phyloP scores from a whole-genome alignment of 2,329 filamentous ascomycete genomes.

The Neodidymelliopsis sp. region DNA sequence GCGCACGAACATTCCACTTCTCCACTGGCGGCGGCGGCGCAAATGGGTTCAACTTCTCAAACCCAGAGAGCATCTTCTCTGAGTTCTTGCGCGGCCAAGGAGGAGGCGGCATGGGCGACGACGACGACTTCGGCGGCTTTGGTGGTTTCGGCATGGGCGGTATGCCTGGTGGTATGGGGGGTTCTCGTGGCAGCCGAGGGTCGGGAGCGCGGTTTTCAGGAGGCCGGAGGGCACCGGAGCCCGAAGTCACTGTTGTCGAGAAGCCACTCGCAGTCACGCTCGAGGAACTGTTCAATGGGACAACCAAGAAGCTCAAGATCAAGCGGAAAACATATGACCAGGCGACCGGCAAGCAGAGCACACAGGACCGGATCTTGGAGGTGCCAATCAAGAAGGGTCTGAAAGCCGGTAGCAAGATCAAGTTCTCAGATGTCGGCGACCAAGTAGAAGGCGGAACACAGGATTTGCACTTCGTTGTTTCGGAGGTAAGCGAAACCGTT shows the following conservation, averaged over 20 bases:
- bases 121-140: constrained; percentile 58
- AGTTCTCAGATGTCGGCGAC: constrained; percentile 96
- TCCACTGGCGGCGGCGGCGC: constrained; percentile 63
- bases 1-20: constrained; percentile 70
- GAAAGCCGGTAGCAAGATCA: constrained; percentile 98
- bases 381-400: constrained; percentile 95
- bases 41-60: constrained; percentile 80
- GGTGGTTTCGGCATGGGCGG: constrained; percentile 52
- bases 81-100: constrained; percentile 75
- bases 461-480: constrained; percentile 92
- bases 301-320: constrained; percentile 97
- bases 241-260: constrained; percentile 91
- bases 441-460: constrained; percentile 96
- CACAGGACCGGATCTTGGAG: constrained; percentile 88
- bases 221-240: constrained; percentile 63
- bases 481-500: constrained; percentile 90
- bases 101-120: constrained; percentile 61
- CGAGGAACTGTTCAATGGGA: constrained; percentile 87
- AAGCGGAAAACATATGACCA: constrained; percentile 93
- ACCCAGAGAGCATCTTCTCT: constrained; percentile 83
- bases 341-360: constrained; percentile 79
- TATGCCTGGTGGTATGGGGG: constrained; percentile 38
- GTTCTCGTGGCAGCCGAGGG: constrained; percentile 44
- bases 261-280: constrained; percentile 80
- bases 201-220: constrained; percentile 46